A percentile compares a stretch with the other conserved stretches of the same genome.
phyloP scores from a whole-genome alignment of 2,329 filamentous ascomycete genomes.

The Fusarium nelsonii region DNA sequence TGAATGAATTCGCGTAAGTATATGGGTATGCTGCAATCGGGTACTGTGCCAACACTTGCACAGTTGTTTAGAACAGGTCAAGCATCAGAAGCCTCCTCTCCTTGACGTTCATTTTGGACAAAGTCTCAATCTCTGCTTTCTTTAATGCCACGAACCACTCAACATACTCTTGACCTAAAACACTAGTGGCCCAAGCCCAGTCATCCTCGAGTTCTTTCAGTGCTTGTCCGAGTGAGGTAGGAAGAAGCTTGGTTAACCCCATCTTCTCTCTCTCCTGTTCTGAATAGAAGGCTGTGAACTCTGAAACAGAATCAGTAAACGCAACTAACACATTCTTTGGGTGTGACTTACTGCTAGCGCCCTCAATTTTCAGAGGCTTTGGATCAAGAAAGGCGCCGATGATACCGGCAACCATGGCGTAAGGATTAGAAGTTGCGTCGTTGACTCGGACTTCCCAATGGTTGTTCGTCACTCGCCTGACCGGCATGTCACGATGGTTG shows the following conservation, averaged over 20 bases:
- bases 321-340: rapidly evolving
- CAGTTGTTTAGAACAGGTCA: not conserved
- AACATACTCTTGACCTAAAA: conserved; percentile 1
- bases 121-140: not conserved
- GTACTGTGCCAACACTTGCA: too few species aligned
- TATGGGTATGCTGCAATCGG: too few species aligned
- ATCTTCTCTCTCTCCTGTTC: conserved; percentile 3
- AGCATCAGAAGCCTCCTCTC: conserved; percentile 4
- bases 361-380: not conserved
- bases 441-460: conserved; percentile 18
- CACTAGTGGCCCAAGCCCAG: not conserved
- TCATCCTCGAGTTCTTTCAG: conserved; percentile 9
- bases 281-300: conserved; percentile 7
- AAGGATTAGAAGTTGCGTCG: conserved; percentile 10
- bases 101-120: not conserved
- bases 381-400: conserved; percentile 1
- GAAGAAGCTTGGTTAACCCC: not conserved
- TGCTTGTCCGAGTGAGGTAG: not conserved
- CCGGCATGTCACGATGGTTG: conserved; percentile 14
- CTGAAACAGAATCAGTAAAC: not conserved
- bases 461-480: conserved; percentile 9
- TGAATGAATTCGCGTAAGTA: not conserved
- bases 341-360: not conserved
- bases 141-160: conserved; percentile 21
- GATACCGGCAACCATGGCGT: conserved; percentile 10